phyloP scores from a whole-genome alignment of 1,284 basidiomycete species.

The Boletus smithii region DNA sequence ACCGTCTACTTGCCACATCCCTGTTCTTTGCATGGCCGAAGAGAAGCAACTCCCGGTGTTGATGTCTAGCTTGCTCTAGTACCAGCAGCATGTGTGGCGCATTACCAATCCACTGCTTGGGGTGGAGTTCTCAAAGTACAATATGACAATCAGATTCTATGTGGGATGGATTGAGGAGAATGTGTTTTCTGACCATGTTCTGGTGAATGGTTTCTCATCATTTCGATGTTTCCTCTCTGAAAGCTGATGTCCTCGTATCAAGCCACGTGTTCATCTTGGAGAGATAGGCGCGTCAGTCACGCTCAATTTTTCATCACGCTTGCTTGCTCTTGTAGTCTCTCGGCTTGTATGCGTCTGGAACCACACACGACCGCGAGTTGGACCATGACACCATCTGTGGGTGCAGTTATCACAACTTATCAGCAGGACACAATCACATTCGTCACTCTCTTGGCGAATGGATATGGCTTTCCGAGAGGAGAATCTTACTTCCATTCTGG shows the following conservation, averaged over 20 bases:
- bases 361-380: not conserved
- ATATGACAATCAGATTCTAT: slow-evolving; percentile 1
- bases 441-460: slow-evolving; percentile 9
- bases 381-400: slow-evolving; percentile 1
- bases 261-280: slow-evolving; percentile 10
- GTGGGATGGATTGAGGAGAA: slow-evolving; percentile 5
- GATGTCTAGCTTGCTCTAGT: slow-evolving; percentile 13
- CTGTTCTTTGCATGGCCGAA: slow-evolving; percentile 5
- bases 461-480: slow-evolving; percentile 1
- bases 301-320: slow-evolving; percentile 8
- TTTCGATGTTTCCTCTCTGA: not conserved
- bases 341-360: slow-evolving; percentile 4
- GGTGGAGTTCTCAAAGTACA: slow-evolving; percentile 12
- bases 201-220: not conserved
- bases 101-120: slow-evolving; percentile 3
- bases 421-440: not conserved
- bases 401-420: slow-evolving; percentile 1
- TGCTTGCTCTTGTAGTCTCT: slow-evolving; percentile 1
- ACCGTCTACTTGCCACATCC: slow-evolving; percentile 3
- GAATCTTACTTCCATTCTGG: not conserved
- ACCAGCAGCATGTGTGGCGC: slow-evolving; percentile 10
- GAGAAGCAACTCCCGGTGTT: slow-evolving; percentile 3
- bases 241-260: not conserved
- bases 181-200: not conserved
- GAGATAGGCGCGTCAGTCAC: slow-evolving; percentile 2